Evolutionary conservation across 164 flowering plant species (phyloP).

Genomic region (Stephania yunnanensis): DNA sequence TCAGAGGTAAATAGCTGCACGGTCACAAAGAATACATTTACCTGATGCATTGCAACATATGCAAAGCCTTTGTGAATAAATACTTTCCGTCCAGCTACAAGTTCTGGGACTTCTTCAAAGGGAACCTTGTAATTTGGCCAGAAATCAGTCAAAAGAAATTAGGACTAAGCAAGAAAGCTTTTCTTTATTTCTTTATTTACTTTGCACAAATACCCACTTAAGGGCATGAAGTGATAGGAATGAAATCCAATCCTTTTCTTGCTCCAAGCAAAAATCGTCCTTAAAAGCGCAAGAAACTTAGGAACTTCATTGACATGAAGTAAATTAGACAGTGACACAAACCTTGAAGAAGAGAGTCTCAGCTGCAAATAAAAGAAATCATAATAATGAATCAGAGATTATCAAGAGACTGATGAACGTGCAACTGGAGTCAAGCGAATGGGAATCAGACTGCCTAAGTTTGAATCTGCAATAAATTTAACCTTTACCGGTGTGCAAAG

Average conservation of each 20-base stretch:
- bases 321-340: conserved; percentile 4
- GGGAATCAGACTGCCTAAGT: neutral
- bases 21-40: conserved; percentile 11
- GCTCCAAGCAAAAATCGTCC: neutral
- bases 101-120: conserved; percentile 95
- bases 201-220: neutral
- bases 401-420: no score
- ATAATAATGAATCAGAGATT: conserved; percentile 11
- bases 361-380: conserved; percentile 48
- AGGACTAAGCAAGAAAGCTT: neutral
- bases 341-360: conserved; percentile 70
- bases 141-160: conserved; percentile 7
- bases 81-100: conserved; percentile 74
- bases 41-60: conserved; percentile 86
- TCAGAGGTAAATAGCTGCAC: neutral
- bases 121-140: conserved; percentile 52
- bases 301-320: neutral
- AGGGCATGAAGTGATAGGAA: neutral
- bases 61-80: conserved; percentile 66
- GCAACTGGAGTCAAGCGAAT: neutral
- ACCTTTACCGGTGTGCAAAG: no score
- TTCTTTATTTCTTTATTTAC: neutral
- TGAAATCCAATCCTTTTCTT: neutral
- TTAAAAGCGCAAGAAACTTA: neutral
- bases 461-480: neutral